Percentiles rank a stretch among this genome's conserved stretches.
phyloP scores from a whole-genome alignment of 768 basidiomycete genomes.

The Calocybe cyanea region DNA sequence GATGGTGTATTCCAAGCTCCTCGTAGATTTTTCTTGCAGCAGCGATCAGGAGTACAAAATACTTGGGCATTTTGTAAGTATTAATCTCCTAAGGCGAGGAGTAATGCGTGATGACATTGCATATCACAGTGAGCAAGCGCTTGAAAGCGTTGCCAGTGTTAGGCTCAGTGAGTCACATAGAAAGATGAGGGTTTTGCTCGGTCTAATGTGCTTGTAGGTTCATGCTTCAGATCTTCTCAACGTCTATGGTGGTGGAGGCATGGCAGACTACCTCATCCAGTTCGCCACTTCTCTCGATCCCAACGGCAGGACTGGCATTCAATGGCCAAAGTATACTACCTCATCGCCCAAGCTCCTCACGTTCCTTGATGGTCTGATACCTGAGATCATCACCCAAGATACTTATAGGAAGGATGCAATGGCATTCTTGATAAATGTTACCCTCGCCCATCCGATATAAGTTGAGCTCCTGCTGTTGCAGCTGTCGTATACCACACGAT shows the following conservation, averaged over 20 bases:
- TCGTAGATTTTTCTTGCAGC: conserved; percentile 43
- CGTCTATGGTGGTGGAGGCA: conserved; percentile 36
- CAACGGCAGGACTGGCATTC: conserved; percentile 32
- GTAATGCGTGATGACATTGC: neutral
- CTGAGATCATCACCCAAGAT: conserved; percentile 35
- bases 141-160: conserved; percentile 38
- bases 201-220: conserved; percentile 20
- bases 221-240: conserved; percentile 41
- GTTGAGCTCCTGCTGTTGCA: too few relatives aligned
- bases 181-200: too few relatives aligned
- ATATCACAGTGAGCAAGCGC: conserved; percentile 41
- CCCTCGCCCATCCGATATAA: conserved; percentile 29
- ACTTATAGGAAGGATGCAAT: conserved; percentile 40
- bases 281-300: conserved; percentile 41
- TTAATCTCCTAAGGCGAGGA: neutral
- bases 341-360: conserved; percentile 32
- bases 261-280: conserved; percentile 44
- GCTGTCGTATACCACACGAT: too few relatives aligned
- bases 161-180: conserved; percentile 32
- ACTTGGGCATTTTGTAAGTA: conserved; percentile 41
- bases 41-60: conserved; percentile 34
- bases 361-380: conserved; percentile 31
- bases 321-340: conserved; percentile 43
- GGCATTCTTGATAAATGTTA: conserved; percentile 27
- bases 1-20: conserved; percentile 51